Base-by-base conservation (phyloP, 2,329 filamentous ascomycete species). In the Bipolaris cookei region DNA sequence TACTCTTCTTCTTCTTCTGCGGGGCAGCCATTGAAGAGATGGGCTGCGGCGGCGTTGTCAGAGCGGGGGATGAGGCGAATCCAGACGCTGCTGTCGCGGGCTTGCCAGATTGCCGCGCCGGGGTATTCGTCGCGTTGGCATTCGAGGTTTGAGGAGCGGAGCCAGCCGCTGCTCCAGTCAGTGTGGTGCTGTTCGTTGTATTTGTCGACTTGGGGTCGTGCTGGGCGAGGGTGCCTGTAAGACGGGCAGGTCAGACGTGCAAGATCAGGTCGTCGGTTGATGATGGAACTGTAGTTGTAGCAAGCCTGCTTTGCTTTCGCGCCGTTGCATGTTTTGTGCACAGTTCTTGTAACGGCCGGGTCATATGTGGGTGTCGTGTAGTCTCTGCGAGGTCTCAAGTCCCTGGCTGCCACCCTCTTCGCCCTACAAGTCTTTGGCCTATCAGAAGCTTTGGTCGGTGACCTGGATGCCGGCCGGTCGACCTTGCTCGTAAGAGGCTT, bases 401-500 rank as follows among this genome's bases (percentile, higher is more conserved):
- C 41, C 11, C 23, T 38, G 5, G 14, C 13, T 8, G n/a, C 35
- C 2, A 38, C 3, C 6, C 16, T 38, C 35, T 38, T 38, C 6
- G 35, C 18, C 35, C 3, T n/a, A n/a, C 35, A 38, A 38, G 35
- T 38, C n/a, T 38, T n/a, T 18, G 35, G 35, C 35, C 14, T 38
- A 10, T 38, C n/a, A 46, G 43, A 16, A 18, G 14, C 35, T 18
- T 49, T 49, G 13, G 46, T 41, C 6, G 32, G 32, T 6, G 21
- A 37, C 6, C n/a, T 32, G 4, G 46, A 28, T 28, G 46, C 28
- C 13, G 13, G n/a, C 18, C 34, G 46, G 32, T 49, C 46, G 13
- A 37, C 34, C n/a, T 49, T 49, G 46, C 28, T 38, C 6, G 35
- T 49, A 30, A 38, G 23, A 10, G 43, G 52, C 34, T 48, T 55